A percentile compares a stretch with the other conserved stretches of the same genome.
phyloP scores from a whole-genome alignment of 2,329 filamentous ascomycete genomes.

The Paraphoma chrysanthemicola region DNA sequence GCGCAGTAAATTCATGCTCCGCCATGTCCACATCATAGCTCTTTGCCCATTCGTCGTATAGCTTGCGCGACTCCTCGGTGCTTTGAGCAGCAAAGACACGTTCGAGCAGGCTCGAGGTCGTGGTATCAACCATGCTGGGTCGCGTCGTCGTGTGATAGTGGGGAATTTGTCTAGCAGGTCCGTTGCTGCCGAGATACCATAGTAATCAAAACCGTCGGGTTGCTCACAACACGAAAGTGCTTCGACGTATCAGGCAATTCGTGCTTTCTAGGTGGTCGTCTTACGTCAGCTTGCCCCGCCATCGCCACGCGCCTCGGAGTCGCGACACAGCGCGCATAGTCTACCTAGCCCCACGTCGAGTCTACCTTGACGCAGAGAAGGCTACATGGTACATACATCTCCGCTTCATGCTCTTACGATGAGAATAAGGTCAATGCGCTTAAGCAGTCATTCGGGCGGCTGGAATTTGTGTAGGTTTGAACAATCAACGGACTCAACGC shows the following conservation, averaged over 20 bases:
- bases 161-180: too few species aligned
- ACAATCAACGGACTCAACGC: too few species aligned
- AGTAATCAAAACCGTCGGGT: too few species aligned
- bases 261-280: neutral
- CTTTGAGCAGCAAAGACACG: slow-evolving; percentile 47
- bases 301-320: neutral
- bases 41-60: slow-evolving; percentile 58
- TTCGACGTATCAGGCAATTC: neutral
- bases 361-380: too few species aligned
- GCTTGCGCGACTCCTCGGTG: slow-evolving; percentile 46
- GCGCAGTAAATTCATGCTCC: slow-evolving; percentile 52
- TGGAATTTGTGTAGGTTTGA: too few species aligned
- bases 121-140: neutral
- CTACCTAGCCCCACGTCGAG: neutral
- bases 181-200: too few species aligned
- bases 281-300: neutral
- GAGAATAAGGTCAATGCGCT: too few species aligned
- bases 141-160: too few species aligned
- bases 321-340: neutral
- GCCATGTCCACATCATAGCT: slow-evolving; percentile 54
- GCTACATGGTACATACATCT: too few species aligned
- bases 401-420: too few species aligned
- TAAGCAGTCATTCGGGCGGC: too few species aligned
- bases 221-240: too few species aligned
- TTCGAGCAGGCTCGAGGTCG: slow-evolving; percentile 30